These are phyloP conservation scores for Gautieria morchelliformis DNA, from an alignment of 768 basidiomycete species.

Conservation along the genomic window DNA sequence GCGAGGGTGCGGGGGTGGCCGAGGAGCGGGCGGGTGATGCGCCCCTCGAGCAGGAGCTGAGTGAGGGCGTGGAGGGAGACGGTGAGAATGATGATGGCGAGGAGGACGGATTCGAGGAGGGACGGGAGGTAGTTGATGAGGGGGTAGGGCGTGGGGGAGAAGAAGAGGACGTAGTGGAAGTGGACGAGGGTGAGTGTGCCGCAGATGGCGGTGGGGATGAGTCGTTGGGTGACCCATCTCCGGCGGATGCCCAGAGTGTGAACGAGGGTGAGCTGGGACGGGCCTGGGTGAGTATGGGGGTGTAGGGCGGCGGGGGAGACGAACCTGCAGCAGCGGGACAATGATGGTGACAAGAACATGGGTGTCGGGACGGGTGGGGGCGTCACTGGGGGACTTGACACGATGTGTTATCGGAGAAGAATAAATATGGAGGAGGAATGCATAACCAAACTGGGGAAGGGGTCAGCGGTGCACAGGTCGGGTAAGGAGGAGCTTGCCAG, in stretches of 20 bases:
- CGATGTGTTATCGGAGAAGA: slow-evolving; percentile 53
- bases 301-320: slow-evolving; percentile 10
- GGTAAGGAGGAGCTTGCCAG: slow-evolving; percentile 35
- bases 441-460: slow-evolving; percentile 54
- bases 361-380: slow-evolving; percentile 58
- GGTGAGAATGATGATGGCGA: slow-evolving; percentile 49
- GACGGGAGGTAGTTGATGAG: slow-evolving; percentile 68
- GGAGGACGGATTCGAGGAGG: slow-evolving; percentile 56
- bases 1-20: slow-evolving; percentile 28
- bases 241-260: slow-evolving; percentile 60
- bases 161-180: slow-evolving; percentile 55
- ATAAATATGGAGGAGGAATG: slow-evolving; percentile 68
- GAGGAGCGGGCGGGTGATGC: slow-evolving; percentile 49
- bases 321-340: slow-evolving; percentile 63
- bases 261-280: slow-evolving; percentile 44
- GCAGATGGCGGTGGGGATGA: slow-evolving; percentile 57
- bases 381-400: slow-evolving; percentile 20
- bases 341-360: slow-evolving; percentile 66
- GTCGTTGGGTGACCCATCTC: slow-evolving; percentile 54
- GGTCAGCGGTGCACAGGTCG: not conserved
- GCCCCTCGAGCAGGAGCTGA: slow-evolving; percentile 55
- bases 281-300: not conserved
- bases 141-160: slow-evolving; percentile 43
- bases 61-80: slow-evolving; percentile 51
- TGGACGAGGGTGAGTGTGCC: slow-evolving; percentile 52